These are phyloP conservation scores for Rhizopogon roseolus DNA, from an alignment of 768 basidiomycete genomes.

Conservation along the genomic window DNA sequence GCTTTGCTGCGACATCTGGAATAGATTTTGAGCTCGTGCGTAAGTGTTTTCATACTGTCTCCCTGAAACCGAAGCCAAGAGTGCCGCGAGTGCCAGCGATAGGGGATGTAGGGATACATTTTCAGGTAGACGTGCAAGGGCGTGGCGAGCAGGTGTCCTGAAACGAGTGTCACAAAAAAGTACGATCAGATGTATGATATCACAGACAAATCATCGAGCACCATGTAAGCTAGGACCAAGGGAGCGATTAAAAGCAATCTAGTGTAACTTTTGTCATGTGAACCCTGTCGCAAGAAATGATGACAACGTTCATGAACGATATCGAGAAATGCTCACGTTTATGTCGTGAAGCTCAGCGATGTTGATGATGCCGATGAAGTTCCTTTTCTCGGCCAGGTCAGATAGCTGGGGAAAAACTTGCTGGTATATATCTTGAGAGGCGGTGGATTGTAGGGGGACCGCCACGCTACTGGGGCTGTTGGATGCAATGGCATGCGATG, in stretches of 20 bases:
- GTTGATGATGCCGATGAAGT: constrained; percentile 38
- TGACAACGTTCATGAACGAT: neutral
- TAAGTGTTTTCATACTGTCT: constrained; percentile 57
- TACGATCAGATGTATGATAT: neutral
- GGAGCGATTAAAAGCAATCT: constrained; percentile 54
- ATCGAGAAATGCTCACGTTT: constrained; percentile 34
- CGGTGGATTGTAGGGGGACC: constrained; percentile 10
- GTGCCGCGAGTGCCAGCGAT: constrained; percentile 37
- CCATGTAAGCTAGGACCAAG: constrained; percentile 61
- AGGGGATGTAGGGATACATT: constrained; percentile 39
- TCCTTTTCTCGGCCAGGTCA: constrained; percentile 39
- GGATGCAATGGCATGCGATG: neutral
- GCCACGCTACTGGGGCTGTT: constrained; percentile 5
- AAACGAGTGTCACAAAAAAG: neutral
- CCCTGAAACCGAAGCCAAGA: constrained; percentile 48
- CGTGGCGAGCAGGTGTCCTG: constrained; percentile 59
- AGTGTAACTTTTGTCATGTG: constrained; percentile 34
- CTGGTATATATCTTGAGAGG: constrained; percentile 35
- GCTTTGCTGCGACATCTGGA: constrained; percentile 34
- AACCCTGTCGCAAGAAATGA: constrained; percentile 21
- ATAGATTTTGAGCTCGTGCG: constrained; percentile 38
- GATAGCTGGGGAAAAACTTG: constrained; percentile 38
- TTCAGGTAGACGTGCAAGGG: constrained; percentile 51
- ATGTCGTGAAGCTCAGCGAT: constrained; percentile 50
- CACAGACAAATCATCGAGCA: constrained; percentile 57